Evolutionary conservation across 495 filamentous ascomycete species (phyloP).

Genomic region (Bacidia rubella): DNA sequence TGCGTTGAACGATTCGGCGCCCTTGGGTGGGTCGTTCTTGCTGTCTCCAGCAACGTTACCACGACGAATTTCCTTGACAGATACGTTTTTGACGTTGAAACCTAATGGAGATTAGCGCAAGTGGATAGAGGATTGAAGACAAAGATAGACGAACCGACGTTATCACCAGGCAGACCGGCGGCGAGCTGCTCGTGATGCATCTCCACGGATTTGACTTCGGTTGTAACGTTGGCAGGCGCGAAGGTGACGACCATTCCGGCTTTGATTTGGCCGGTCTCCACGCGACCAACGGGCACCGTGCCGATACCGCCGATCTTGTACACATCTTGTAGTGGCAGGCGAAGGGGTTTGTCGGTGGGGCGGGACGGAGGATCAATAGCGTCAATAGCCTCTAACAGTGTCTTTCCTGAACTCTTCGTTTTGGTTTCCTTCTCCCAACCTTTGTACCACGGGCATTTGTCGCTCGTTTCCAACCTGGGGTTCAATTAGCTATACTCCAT

Average conservation of each 20-base stretch:
- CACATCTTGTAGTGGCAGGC: constrained; percentile 99
- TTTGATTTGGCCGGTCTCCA: constrained; percentile 97
- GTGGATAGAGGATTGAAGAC: too few relatives aligned
- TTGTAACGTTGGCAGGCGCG: constrained; percentile 96
- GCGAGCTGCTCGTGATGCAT: constrained; percentile 99
- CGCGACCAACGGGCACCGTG: constrained; percentile 98
- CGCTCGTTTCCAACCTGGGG: too few relatives aligned
- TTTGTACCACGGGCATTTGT: constrained; percentile 93
- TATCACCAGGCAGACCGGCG: constrained; percentile 96
- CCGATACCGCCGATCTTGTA: constrained; percentile 99
- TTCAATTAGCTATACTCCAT: too few relatives aligned
- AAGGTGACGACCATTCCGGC: constrained; percentile 81
- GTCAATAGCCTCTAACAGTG: constrained; percentile 97
- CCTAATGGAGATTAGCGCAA: too few relatives aligned
- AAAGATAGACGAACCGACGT: too few relatives aligned
- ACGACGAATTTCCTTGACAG: constrained; percentile 99
- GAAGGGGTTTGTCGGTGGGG: constrained; percentile 89
- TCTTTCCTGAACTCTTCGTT: constrained; percentile 83
- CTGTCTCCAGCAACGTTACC: constrained; percentile 99
- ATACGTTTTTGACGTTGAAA: constrained; percentile 99
- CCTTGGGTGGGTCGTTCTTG: constrained; percentile 96
- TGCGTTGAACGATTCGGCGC: constrained; percentile 86
- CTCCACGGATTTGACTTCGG: constrained; percentile 99
- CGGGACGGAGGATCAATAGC: constrained; percentile 85
- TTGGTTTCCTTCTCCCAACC: constrained; percentile 99